These are phyloP conservation scores for Leucoagaricus sp. DNA, from an alignment of 1,284 basidiomycete genomes.

Conservation along the genomic window DNA sequence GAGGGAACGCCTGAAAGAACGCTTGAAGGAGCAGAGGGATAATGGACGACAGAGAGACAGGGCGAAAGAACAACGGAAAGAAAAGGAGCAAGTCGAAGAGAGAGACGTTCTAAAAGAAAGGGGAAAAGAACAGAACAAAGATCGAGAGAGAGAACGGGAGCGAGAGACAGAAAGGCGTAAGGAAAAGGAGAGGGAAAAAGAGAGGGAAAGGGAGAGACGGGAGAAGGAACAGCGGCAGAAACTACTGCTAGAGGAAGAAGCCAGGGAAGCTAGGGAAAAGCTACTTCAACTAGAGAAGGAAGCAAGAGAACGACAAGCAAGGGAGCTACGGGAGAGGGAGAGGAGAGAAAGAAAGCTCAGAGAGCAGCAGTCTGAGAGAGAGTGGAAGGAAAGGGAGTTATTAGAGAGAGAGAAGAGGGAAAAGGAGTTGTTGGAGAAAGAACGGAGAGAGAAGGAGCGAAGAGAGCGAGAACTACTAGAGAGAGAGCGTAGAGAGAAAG, in stretches of 20 bases:
- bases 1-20: conserved; percentile 18
- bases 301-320: conserved; percentile 11
- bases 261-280: too few species aligned
- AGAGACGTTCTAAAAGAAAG: conserved; percentile 16
- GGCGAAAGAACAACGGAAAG: conserved; percentile 19
- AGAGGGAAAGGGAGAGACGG: conserved; percentile 12
- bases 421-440: conserved; percentile 11
- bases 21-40: too few species aligned
- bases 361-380: too few species aligned
- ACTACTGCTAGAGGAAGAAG: conserved; percentile 6
- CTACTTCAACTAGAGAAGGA: background rate
- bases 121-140: conserved; percentile 10
- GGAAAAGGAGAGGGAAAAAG: conserved; percentile 13
- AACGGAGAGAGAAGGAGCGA: conserved; percentile 11
- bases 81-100: conserved; percentile 15
- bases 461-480: conserved; percentile 9
- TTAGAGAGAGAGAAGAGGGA: conserved; percentile 19
- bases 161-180: conserved; percentile 18
- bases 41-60: conserved; percentile 15
- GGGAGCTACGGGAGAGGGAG: conserved; percentile 18
- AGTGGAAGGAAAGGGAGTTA: conserved; percentile 8
- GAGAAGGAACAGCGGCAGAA: conserved; percentile 14
- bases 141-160: conserved; percentile 16
- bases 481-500: conserved; percentile 9
- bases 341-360: too few species aligned